phyloP scores from a whole-genome alignment of 108 stramenopile genomes.

The Parietichytrium sp. region DNA sequence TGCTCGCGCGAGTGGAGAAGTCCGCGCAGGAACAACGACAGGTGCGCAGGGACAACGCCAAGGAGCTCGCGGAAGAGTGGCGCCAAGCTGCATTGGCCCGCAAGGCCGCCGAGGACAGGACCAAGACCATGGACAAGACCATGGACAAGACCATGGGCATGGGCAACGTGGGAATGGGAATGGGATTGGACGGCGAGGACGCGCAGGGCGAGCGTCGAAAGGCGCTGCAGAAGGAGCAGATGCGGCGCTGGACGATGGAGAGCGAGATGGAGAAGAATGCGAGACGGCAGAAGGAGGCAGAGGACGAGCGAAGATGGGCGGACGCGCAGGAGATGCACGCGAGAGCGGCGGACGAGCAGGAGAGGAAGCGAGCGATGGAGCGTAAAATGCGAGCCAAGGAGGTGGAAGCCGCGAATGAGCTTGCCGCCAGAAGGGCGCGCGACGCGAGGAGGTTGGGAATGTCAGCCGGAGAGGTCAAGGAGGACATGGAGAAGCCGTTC shows the following conservation, averaged over 20 bases:
- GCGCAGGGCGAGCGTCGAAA: background rate
- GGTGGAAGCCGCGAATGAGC: background rate
- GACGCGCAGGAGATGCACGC: background rate
- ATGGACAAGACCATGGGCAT: too few species aligned
- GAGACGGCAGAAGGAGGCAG: background rate
- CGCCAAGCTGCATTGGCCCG: constrained; percentile 12
- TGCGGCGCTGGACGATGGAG: constrained; percentile 19
- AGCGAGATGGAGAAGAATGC: background rate
- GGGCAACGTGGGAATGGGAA: too few species aligned
- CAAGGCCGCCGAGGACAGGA: background rate
- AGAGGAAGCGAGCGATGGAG: background rate
- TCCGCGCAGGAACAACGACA: background rate
- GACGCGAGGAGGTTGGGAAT: background rate
- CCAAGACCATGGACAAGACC: background rate
- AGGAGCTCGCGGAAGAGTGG: background rate
- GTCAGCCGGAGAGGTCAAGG: too few species aligned
- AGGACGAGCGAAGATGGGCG: background rate
- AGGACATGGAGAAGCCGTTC: background rate
- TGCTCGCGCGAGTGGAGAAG: background rate
- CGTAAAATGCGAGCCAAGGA: background rate
- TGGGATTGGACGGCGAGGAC: constrained; percentile 25
- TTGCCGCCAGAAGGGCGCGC: constrained; percentile 5
- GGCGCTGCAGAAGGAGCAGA: background rate
- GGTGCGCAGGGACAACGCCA: background rate
- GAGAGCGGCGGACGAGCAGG: background rate